A percentile compares a stretch with the other conserved stretches of the same genome.
These are phyloP conservation scores for Fusarium albidum DNA, from an alignment of 2,329 filamentous ascomycete genomes.

Conservation along the genomic window DNA sequence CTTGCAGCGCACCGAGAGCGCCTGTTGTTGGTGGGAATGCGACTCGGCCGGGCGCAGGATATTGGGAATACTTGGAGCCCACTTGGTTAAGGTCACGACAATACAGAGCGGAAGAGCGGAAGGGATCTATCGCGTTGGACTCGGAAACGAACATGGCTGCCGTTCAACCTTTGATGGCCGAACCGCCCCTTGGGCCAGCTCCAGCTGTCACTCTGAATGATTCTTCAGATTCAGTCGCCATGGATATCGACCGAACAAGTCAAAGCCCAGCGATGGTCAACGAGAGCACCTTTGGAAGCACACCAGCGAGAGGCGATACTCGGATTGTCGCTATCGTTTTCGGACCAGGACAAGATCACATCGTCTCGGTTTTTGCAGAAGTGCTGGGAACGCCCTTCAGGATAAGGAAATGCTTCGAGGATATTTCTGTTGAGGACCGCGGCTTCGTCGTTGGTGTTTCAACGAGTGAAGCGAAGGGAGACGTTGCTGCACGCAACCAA, in stretches of 20 bases:
- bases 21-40: constrained; percentile 20
- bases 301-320: constrained; percentile 61
- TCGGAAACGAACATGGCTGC: constrained; percentile 45
- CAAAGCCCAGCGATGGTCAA: constrained; percentile 46
- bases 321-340: constrained; percentile 74
- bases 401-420: constrained; percentile 63
- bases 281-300: constrained; percentile 54
- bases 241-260: constrained; percentile 48
- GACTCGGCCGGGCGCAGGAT: constrained; percentile 12
- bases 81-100: constrained; percentile 6
- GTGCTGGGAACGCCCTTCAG: constrained; percentile 78
- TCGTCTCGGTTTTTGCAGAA: constrained; percentile 79
- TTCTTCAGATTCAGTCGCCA: constrained; percentile 34
- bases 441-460: constrained; percentile 74
- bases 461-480: constrained; percentile 62
- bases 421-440: constrained; percentile 62
- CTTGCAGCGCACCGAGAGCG: constrained; percentile 15
- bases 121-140: neutral
- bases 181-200: constrained; percentile 43
- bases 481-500: constrained; percentile 66
- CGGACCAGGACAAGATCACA: constrained; percentile 74
- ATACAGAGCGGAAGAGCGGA: constrained; percentile 18
- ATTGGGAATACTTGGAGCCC: constrained; percentile 20
- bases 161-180: constrained; percentile 48
- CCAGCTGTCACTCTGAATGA: constrained; percentile 38